These are phyloP conservation scores for Tylopilus rubrobrunneus DNA, from an alignment of 768 basidiomycete genomes.

Conservation along the genomic window DNA sequence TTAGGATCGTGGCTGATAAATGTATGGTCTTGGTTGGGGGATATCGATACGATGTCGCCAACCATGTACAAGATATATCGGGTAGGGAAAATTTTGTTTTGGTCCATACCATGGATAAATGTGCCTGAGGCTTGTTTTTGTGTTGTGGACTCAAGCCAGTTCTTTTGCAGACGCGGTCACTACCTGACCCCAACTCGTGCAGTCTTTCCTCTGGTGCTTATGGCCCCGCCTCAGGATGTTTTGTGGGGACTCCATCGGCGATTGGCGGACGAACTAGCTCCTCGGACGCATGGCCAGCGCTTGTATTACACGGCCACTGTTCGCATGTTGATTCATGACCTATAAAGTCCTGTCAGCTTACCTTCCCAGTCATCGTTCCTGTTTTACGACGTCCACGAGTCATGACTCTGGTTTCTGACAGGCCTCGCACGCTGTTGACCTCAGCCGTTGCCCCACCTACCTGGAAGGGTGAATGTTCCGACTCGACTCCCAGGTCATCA, in stretches of 20 bases:
- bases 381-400: not conserved
- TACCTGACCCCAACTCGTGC: too few species aligned
- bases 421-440: not conserved
- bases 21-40: too few species aligned
- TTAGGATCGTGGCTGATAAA: too few species aligned
- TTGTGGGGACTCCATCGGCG: not conserved
- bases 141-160: not conserved
- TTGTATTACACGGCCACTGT: not conserved
- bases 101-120: not conserved
- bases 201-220: too few species aligned
- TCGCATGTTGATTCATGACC: not conserved
- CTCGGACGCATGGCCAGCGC: too few species aligned
- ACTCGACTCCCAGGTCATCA: not conserved
- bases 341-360: slow-evolving; percentile 3
- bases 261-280: slow-evolving; percentile 5
- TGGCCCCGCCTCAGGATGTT: too few species aligned
- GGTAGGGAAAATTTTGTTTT: too few species aligned
- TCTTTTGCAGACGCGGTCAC: too few species aligned
- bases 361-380: not conserved
- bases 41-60: too few species aligned
- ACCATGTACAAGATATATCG: too few species aligned
- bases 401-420: slow-evolving; percentile 6
- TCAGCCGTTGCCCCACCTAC: not conserved
- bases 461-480: not conserved
- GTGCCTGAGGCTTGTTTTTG: not conserved